Conservation (phyloP, 2,329 filamentous ascomycete genomes). For the Fusarium sp. region DNA sequence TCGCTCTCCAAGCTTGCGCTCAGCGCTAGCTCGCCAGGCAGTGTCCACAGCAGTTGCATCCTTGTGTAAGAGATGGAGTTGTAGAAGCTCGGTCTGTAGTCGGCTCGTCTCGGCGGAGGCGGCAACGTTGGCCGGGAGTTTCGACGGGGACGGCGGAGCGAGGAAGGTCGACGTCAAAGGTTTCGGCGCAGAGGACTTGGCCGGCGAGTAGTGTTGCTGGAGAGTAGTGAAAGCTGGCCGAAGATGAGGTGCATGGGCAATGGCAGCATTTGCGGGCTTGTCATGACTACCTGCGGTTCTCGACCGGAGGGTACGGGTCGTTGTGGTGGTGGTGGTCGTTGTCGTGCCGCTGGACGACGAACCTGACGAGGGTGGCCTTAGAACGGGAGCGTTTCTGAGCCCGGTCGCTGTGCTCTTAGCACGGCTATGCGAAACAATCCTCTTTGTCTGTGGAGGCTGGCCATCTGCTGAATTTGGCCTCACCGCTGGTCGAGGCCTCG, state of each 20-base stretch:
- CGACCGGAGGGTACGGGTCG: conserved; percentile 30
- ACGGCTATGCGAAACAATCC: conserved; percentile 41
- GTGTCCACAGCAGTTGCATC: conserved; percentile 55
- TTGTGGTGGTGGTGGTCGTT: conserved; percentile 19
- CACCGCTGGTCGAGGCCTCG: conserved; percentile 41
- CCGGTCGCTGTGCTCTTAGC: conserved; percentile 48
- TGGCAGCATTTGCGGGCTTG: conserved; percentile 29
- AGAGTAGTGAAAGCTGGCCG: conserved; percentile 67
- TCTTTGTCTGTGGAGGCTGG: conserved; percentile 33
- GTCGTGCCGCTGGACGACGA: conserved; percentile 36
- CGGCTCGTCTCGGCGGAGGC: conserved; percentile 64
- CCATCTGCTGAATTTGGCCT: conserved; percentile 47
- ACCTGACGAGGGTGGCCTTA: conserved; percentile 46
- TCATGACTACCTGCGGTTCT: conserved; percentile 32
- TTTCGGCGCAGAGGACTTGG: conserved; percentile 67
- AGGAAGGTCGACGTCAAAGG: conserved; percentile 65
- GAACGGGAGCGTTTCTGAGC: conserved; percentile 39
- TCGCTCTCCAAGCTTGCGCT: conserved; percentile 54
- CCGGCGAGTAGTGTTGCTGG: conserved; percentile 73
- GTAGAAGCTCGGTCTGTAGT: conserved; percentile 70
- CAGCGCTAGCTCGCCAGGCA: conserved; percentile 66
- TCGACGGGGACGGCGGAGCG: conserved; percentile 67
- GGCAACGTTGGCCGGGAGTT: conserved; percentile 66
- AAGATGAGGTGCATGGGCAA: conserved; percentile 44
- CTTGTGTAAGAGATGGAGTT: conserved; percentile 69